Conservation (phyloP, 441 rosid genomes). For the Dalechampia spathulata region DNA sequence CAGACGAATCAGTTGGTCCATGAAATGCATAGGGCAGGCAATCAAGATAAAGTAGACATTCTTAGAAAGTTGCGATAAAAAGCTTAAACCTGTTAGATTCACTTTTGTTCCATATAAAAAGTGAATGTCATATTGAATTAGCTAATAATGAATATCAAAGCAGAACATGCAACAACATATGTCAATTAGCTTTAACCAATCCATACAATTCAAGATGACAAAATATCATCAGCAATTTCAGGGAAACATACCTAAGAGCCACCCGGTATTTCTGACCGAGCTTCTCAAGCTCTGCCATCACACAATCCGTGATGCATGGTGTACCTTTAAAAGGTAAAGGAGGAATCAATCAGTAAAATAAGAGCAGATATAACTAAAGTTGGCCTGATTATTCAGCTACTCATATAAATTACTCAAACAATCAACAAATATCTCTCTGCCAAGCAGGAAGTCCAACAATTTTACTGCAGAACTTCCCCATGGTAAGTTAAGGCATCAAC, state of each 20-base stretch:
- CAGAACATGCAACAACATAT: not conserved
- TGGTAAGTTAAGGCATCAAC: not conserved
- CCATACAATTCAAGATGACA: not conserved
- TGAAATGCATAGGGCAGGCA: not conserved
- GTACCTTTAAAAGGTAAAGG: conserved; percentile 48
- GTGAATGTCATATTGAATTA: too few relatives aligned
- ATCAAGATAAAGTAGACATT: not conserved
- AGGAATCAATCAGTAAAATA: conserved; percentile 1
- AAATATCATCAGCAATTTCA: too few relatives aligned
- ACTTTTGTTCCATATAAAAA: not conserved
- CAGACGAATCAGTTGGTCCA: not conserved
- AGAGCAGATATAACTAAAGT: not conserved
- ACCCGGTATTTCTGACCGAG: conserved; percentile 92
- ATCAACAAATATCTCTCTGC: too few relatives aligned
- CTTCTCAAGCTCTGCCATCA: conserved; percentile 99
- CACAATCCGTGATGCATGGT: conserved; percentile 96
- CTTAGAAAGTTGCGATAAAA: not conserved
- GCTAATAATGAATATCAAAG: too few relatives aligned
- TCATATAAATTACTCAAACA: not conserved
- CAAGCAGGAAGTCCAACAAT: too few relatives aligned
- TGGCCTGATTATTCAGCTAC: not conserved
- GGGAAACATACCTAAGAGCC: conserved; percentile 63
- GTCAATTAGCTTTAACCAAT: not conserved
- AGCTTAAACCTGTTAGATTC: not conserved
- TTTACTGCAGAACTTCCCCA: too few relatives aligned